A percentile compares a stretch with the other conserved stretches of the same genome.
Conservation (phyloP, 139 green algal genomes). For the Tetradesmus obliquus region DNA sequence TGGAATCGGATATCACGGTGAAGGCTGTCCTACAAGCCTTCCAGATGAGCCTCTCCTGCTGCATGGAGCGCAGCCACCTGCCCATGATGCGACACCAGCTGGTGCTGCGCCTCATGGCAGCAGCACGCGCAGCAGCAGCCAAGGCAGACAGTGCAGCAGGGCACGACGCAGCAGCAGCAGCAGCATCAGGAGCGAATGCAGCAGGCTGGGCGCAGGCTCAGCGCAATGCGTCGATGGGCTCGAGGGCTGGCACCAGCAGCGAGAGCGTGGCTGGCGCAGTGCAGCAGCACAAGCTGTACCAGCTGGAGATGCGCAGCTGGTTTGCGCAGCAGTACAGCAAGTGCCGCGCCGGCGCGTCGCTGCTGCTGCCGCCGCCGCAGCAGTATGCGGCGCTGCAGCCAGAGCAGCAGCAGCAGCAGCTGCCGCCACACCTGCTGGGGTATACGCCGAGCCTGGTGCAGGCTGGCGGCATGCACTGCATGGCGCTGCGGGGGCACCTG, state of each 20-base stretch:
- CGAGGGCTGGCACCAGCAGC: background rate
- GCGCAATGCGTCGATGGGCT: background rate
- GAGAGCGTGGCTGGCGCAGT: background rate
- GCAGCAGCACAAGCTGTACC: slow-evolving; percentile 26
- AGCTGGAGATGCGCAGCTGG: slow-evolving; percentile 39
- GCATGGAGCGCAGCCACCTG: slow-evolving; percentile 66
- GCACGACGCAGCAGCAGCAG: background rate
- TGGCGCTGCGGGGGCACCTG: slow-evolving; percentile 83
- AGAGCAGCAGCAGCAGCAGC: slow-evolving; percentile 15
- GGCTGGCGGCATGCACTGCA: slow-evolving; percentile 83
- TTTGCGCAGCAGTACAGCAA: slow-evolving; percentile 43
- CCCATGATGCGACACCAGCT: slow-evolving; percentile 85
- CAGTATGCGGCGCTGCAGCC: background rate
- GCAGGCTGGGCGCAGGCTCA: background rate
- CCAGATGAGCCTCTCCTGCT: slow-evolving; percentile 81
- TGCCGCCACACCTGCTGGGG: slow-evolving; percentile 70
- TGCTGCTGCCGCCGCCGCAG: background rate
- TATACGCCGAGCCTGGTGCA: slow-evolving; percentile 79
- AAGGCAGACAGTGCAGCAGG: background rate
- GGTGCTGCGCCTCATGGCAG: slow-evolving; percentile 75
- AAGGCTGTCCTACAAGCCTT: slow-evolving; percentile 74
- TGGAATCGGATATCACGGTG: slow-evolving; percentile 45
- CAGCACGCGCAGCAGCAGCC: slow-evolving; percentile 49
- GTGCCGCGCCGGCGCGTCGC: slow-evolving; percentile 1
- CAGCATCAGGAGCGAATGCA: background rate